Evolutionary conservation across 768 basidiomycete genomes (phyloP), one percentile per base, ranked within the genome.

Genomic region (Trametes sanguinea): DNA sequence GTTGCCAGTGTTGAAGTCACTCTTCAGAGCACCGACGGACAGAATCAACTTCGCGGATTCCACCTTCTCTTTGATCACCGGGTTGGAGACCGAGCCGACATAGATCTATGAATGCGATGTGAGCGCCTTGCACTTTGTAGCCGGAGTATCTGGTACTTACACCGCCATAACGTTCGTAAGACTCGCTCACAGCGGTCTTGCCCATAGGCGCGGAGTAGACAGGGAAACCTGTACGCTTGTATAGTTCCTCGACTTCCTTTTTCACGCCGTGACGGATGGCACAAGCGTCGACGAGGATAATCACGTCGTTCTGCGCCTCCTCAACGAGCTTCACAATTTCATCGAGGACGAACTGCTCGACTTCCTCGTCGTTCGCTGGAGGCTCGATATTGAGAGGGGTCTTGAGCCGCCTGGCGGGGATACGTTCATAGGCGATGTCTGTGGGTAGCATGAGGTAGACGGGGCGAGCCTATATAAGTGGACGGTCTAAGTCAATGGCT

Each of bases 1-100:
- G 73, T 89, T 89, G 35, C 92, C 94, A 1, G 90, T 92, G 74
- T 95, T 95, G 78, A 92, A 94, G 72, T 95, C 93, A 48, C 83
- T 85, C 70, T 83, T 84, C 52, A 92, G 76, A 1, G 77, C 74
- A 4, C 92, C 91, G 60, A 95, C 77, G 11, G 89, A 89, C 11
- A 95, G 69, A 53, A 92, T 85, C 45, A 95, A 77, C 65, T 87
- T 89, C 4, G 92, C 86, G 2, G 71, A 77, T 74, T 95, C 93
- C 32, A 95, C 85, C 62, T 80, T 84, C 55, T 86, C 83, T 73
- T 85, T 88, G 65, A 93, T 77, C 29, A 77, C 80, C 0, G 88
- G 87, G 45, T 83, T 80, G 7, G 83, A 87, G 65, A 92, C 80
- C 5, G 83, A 82, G 2, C 93, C 94, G 37, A 92, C 78, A 68